Conservation (phyloP, 768 basidiomycete genomes). For the Rhodocollybia butyracea region DNA sequence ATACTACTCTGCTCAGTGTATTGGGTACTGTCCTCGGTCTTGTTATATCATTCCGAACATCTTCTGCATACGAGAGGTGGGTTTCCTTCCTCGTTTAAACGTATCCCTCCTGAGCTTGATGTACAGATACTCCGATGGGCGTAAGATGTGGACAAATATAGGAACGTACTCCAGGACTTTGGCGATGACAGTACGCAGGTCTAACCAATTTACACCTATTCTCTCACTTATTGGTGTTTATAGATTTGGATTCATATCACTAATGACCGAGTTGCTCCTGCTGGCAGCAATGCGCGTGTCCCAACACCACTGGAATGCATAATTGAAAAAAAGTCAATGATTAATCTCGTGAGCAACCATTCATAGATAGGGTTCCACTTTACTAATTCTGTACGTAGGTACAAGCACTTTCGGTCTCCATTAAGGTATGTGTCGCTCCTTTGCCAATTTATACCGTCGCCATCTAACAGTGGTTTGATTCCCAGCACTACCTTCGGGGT, state of each 20-base stretch:
- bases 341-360: slow-evolving; percentile 52
- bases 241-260: slow-evolving; percentile 61
- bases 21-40: slow-evolving; percentile 72
- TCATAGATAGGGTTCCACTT: neutral
- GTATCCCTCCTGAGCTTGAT: neutral
- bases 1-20: slow-evolving; percentile 59
- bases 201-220: slow-evolving; percentile 3
- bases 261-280: slow-evolving; percentile 34
- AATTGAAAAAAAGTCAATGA: slow-evolving; percentile 74
- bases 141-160: slow-evolving; percentile 70
- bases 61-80: slow-evolving; percentile 66
- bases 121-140: slow-evolving; percentile 60
- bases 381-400: slow-evolving; percentile 33
- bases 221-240: neutral
- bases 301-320: slow-evolving; percentile 40
- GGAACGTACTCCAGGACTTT: slow-evolving; percentile 54
- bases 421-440: slow-evolving; percentile 43
- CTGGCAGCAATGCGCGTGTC: slow-evolving; percentile 20
- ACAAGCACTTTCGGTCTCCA: slow-evolving; percentile 64
- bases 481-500: slow-evolving; percentile 61
- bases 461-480: neutral
- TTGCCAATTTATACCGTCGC: neutral
- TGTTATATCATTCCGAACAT: slow-evolving; percentile 71
- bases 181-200: slow-evolving; percentile 48
- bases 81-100: slow-evolving; percentile 14